These are phyloP conservation scores for Astraeus odoratus DNA, from an alignment of 768 basidiomycete species.

Conservation along the genomic window DNA sequence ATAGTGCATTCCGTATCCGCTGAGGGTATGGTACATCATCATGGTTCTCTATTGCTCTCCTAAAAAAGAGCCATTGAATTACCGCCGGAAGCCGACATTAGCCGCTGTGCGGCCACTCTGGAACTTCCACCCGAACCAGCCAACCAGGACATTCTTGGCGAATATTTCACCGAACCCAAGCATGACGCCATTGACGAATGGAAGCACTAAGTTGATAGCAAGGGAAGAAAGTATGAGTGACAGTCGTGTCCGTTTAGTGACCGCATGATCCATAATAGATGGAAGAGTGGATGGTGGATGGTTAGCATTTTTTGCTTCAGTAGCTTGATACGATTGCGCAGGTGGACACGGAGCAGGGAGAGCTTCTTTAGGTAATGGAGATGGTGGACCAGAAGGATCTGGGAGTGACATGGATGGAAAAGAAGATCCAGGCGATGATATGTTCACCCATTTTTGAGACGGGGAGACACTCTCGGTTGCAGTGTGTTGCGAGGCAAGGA, in stretches of 20 bases:
- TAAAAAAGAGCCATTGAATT: background rate
- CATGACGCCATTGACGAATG: slow-evolving; percentile 94
- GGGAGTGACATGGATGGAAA: slow-evolving; percentile 79
- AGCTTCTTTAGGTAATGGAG: slow-evolving; percentile 27
- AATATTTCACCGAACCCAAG: slow-evolving; percentile 95
- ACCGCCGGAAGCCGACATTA: slow-evolving; percentile 21
- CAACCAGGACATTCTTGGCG: slow-evolving; percentile 66
- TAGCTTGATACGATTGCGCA: slow-evolving; percentile 12
- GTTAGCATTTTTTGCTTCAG: slow-evolving; percentile 22
- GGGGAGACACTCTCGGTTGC: slow-evolving; percentile 17
- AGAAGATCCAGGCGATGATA: slow-evolving; percentile 54
- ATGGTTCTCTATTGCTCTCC: background rate
- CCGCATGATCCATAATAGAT: slow-evolving; percentile 61
- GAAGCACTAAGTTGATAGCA: slow-evolving; percentile 78
- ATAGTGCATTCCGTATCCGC: background rate
- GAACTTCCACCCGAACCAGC: slow-evolving; percentile 40
- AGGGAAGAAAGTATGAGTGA: slow-evolving; percentile 66
- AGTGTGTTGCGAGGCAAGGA: slow-evolving; percentile 1
- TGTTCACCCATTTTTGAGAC: slow-evolving; percentile 69
- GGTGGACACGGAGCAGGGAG: slow-evolving; percentile 10
- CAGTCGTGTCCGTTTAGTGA: slow-evolving; percentile 60
- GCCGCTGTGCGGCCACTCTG: slow-evolving; percentile 19
- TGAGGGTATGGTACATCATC: background rate
- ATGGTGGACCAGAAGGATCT: slow-evolving; percentile 49
- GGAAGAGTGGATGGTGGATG: slow-evolving; percentile 45